Base-by-base conservation (phyloP, 2,329 filamentous ascomycete species). In the Stenocarpella maydis region DNA sequence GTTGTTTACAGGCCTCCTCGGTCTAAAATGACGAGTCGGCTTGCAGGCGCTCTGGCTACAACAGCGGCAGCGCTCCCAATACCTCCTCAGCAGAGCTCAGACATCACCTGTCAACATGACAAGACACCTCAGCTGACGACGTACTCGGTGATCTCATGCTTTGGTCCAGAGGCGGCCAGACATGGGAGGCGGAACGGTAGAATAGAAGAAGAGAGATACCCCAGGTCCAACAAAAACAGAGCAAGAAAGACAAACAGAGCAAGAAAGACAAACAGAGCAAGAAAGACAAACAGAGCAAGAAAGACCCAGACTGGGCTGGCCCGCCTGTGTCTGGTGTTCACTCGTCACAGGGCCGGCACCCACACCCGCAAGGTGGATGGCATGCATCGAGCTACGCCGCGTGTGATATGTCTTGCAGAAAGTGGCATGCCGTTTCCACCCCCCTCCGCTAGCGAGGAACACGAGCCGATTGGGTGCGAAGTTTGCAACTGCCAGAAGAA, bases 391-490 rank as follows among this genome's bases (percentile, higher is more conserved):
- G 58, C 58, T 49, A 49, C 64, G 52, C 64, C 64, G 34, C 45
- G 65, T 67, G 31, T 50, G 41, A 58, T 55, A 58, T 67, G 65
- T 43, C 52, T 49, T 58, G 31, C 65, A 58, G 65, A 63, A n/a
- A 49, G 17, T 49, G 58, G 47, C 58, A 47, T 37, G 21, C 43
- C 21, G 58, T 28, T 24, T n/a, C 58, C 58, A 26, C 58, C 58
- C 43, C 41, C 19, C 24, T 21, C 43, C 41, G 41, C 41, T 28
- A 28, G 28, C 14, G 43, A 21, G 34, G 49, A 55, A 43, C 21
- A 55, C 34, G 17, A 55, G 21, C 65, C 39, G 52, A 67, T 37
- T 63, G 54, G 65, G 37, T 19, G 49, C 37, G 28, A 24, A 9
- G 26, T 39, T 21, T 58, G 50, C 43, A 58, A 17, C 43, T 58